Percentiles rank a stretch among this genome's conserved stretches.
Conservation (phyloP, 441 rosid species). For the Brassica balearica region DNA sequence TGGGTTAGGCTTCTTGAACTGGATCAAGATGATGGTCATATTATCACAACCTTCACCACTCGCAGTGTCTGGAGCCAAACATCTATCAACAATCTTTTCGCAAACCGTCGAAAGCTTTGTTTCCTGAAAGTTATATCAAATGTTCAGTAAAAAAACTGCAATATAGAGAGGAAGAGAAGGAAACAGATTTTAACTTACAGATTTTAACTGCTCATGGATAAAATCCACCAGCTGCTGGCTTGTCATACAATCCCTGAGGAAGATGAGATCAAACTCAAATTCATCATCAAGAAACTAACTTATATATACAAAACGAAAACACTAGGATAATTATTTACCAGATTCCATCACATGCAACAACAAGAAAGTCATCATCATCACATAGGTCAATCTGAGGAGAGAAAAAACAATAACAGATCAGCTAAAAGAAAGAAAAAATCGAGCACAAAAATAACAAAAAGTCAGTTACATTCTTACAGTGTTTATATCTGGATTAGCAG, state of each 20-base stretch:
- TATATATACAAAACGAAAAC: neutral
- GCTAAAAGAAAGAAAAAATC: neutral
- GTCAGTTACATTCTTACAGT: constrained; percentile 44
- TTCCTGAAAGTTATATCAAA: constrained; percentile 46
- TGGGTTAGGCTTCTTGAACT: constrained; percentile 47
- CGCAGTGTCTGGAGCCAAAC: constrained; percentile 58
- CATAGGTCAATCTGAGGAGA: constrained; percentile 61
- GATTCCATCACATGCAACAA: constrained; percentile 72
- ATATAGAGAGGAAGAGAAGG: neutral
- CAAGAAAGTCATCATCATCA: constrained; percentile 68
- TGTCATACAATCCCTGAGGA: constrained; percentile 72
- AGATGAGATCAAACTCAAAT: neutral
- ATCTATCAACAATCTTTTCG: constrained; percentile 66
- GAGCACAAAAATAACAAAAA: neutral
- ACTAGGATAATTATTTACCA: constrained; percentile 46
- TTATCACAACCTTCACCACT: constrained; percentile 76
- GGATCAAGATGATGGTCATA: constrained; percentile 72
- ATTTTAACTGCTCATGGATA: constrained; percentile 52
- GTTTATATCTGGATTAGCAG: constrained; percentile 60
- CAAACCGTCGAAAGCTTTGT: constrained; percentile 57
- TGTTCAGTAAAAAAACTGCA: constrained; percentile 4
- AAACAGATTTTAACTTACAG: constrained; percentile 29
- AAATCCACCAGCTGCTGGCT: constrained; percentile 68
- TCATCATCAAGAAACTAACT: constrained; percentile 6
- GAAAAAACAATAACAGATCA: constrained; percentile 27